Base-by-base conservation (phyloP, 306 rosid genomes). In the Medicago truncatula region DNA sequence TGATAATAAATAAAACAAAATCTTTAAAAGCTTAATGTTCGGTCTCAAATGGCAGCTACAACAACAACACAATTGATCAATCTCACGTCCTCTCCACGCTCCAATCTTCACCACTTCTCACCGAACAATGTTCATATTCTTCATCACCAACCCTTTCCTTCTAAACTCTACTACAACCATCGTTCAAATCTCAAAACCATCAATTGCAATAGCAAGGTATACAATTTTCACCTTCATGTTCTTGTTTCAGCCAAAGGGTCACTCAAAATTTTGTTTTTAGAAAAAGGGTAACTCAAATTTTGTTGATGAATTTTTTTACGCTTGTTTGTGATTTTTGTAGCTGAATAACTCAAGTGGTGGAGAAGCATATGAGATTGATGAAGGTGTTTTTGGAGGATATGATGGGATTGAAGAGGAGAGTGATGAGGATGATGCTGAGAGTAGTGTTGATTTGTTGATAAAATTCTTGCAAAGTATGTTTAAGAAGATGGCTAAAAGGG, bases 381-480 rank as follows among this genome's bases (percentile, higher is more conserved):
- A 81, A 23, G 64, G 71, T 20, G 74, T 85, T 79, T 88, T 81
- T 40, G 83, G 77, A 54, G 84, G 83, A 1, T 85, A 79, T 47
- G 89, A 81, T 71, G 83, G 73, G 41, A 68, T 77, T 49, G 89
- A 81, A 62, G 88, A 85, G 1, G 92, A 88, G 13, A 40, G 41
- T 56, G 87, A 89, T 25, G 91, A 80, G 14, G 92, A 86, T 7
- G 96, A 90, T 1, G 76, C 88, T 6, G 92, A 90, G 77, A 90
- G 89, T 59, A 90, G 92, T 39, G 79, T 90, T 1, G 92, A 90
- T 82, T 81, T 90, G 89, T 80, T 90, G 60, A 76, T 90, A 49
- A 83, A 83, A 81, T 86, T 90, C 82, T 64, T 88, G 25, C 96
- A 80, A 59, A 90, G 96, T 81, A 88, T 83, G 90, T 85, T 86